Evolutionary conservation across 2,329 filamentous ascomycete species (phyloP).

Genomic region (Myrmaecium sp.): DNA sequence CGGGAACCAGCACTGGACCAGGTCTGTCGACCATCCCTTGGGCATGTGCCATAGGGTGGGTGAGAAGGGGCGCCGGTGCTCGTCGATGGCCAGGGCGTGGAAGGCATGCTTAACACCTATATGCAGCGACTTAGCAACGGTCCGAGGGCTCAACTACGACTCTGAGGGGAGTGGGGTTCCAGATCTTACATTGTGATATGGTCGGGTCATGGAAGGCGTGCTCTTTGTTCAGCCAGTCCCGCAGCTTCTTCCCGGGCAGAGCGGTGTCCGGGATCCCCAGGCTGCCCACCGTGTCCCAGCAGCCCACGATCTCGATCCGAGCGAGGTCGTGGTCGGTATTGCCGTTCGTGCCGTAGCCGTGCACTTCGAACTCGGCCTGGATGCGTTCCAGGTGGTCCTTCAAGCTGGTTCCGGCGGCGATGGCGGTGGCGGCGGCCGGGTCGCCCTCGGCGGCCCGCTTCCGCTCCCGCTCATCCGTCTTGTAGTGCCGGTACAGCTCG

Average conservation of each 20-base stretch:
- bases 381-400: not conserved
- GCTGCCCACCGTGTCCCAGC: constrained; percentile 33
- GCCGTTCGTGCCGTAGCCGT: not conserved
- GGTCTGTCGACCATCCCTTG: constrained; percentile 11
- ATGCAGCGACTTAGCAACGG: not conserved
- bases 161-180: no score
- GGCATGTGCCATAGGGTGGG: constrained; percentile 37
- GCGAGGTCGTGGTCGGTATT: constrained; percentile 3
- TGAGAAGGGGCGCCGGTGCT: constrained; percentile 31
- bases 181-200: constrained; percentile 2
- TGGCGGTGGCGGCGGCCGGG: not conserved
- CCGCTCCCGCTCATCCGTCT: constrained; percentile 10
- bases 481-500: constrained; percentile 26
- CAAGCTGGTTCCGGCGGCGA: no score
- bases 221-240: constrained; percentile 3
- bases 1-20: constrained; percentile 40
- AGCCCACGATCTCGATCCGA: constrained; percentile 27
- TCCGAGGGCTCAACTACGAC: not conserved
- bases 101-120: constrained; percentile 35
- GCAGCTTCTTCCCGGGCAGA: not conserved
- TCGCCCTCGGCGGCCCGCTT: not conserved
- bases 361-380: not conserved
- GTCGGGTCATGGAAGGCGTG: constrained; percentile 4
- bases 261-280: constrained; percentile 12
- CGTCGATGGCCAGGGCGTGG: constrained; percentile 38